Evolutionary conservation across 768 basidiomycete species (phyloP), one percentile per base, ranked within the genome.

Genomic region (Saitozyma podzolica): DNA sequence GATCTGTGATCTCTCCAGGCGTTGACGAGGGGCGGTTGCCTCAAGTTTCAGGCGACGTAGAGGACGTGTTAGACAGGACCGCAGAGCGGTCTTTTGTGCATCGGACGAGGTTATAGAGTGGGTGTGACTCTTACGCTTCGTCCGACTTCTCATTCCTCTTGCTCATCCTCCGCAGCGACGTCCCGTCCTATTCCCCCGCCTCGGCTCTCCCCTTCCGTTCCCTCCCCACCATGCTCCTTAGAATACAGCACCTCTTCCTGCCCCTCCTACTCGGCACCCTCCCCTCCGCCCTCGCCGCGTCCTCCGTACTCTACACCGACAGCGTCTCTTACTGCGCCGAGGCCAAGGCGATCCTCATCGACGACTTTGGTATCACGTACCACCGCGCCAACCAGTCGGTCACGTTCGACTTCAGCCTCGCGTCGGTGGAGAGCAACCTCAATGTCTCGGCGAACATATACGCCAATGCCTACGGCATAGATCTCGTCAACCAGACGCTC

Each of bases 401-500:
- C 50, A 84, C 83, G 61, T 96, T 96, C 82, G 89, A 90, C 67
- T 86, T 95, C 58, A 88, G 89, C 45, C 90, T 90, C 8, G 89
- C 89, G 43, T 89, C 89, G 63, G 91, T 94, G 62, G 89, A 76
- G 37, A 29, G 64, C 2, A 75, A 80, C 59, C 83, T 92, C 69
- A 91, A 86, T 72, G 90, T 95, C 58, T 84, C 86, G 3, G 93
- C 91, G 41, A 89, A 89, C 73, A 81, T 96, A 56, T 83, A 90
- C 71, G 81, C 93, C 73, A 89, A 90, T 62, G 89, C 89, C n/a
- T 97, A 97, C 69, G 93, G 92, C 57, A 86, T 88, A 78, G 84
- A 86, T 40, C 86, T 89, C 16, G 72, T 94, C 67, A 96, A 96
- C 76, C 73, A 88, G 64, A 91, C 91, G n/a, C 80, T 96, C 65